Conservation (phyloP, 2,329 filamentous ascomycete species). For the Alternaria sp. region DNA sequence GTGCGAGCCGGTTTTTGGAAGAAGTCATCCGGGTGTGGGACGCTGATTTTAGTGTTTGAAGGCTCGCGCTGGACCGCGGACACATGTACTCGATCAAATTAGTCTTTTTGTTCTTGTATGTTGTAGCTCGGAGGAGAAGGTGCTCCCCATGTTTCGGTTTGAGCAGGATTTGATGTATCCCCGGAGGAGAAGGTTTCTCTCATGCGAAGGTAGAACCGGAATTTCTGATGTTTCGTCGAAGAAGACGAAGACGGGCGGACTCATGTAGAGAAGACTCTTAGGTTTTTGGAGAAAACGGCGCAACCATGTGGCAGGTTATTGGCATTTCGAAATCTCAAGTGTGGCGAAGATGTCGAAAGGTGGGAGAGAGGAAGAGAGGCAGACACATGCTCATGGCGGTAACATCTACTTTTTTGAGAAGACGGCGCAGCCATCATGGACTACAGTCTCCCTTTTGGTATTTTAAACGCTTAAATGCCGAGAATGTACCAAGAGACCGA, state of each 20-base stretch:
- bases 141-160: not conserved
- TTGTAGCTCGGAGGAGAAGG: not conserved
- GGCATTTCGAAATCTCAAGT: not conserved
- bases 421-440: no score
- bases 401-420: no score
- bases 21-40: no score
- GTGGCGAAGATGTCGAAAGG: not conserved
- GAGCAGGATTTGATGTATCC: not conserved
- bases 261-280: no score
- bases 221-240: not conserved
- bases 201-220: not conserved
- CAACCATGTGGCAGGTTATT: not conserved
- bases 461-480: fast-evolving
- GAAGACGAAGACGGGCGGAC: not conserved
- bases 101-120: not conserved
- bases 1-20: no score
- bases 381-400: no score
- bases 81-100: not conserved
- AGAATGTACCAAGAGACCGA: no score
- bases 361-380: not conserved
- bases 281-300: not conserved
- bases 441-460: no score
- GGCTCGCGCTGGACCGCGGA: not conserved
- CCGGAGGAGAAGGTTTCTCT: not conserved
- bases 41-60: no score